Conservation (phyloP, 345 rosid genomes). For the Limnanthes douglasii region DNA sequence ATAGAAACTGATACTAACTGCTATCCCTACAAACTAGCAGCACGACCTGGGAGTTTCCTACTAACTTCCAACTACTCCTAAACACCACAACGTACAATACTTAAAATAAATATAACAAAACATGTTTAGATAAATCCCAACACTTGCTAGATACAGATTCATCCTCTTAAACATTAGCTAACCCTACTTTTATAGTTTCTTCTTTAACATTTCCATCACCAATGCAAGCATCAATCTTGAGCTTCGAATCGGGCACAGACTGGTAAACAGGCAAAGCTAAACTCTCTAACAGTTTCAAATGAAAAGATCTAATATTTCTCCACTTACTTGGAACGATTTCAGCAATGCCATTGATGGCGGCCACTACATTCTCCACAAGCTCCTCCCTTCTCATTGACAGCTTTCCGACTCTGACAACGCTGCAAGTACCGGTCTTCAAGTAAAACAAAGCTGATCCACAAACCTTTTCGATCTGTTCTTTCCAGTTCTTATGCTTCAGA, state of each 20-base stretch:
- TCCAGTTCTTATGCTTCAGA: constrained; percentile 67
- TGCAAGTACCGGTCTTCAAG: constrained; percentile 53
- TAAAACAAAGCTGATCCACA: constrained; percentile 51
- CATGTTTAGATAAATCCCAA: too few relatives aligned
- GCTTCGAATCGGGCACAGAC: constrained; percentile 19
- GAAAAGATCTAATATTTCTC: constrained; percentile 47
- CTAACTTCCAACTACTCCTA: too few relatives aligned
- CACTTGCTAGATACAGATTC: too few relatives aligned
- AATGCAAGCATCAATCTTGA: constrained; percentile 22
- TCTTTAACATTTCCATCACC: constrained; percentile 10
- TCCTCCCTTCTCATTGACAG: constrained; percentile 30
- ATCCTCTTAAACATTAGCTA: constrained; percentile 7
- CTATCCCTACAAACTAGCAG: too few relatives aligned
- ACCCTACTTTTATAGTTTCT: constrained; percentile 7
- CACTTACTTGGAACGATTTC: constrained; percentile 54
- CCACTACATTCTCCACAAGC: constrained; percentile 38
- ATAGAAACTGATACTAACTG: too few relatives aligned
- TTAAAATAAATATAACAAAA: too few relatives aligned
- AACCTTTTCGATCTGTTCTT: constrained; percentile 49
- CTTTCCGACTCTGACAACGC: constrained; percentile 53
- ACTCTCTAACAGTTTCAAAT: constrained; percentile 56
- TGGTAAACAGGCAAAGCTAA: constrained; percentile 59
- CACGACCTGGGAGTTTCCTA: too few relatives aligned
- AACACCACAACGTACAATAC: too few relatives aligned
- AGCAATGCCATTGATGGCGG: constrained; percentile 34